These are phyloP conservation scores for Debaryomycetaceae sp. DNA, from an alignment of 1,139 yeast genomes.

Conservation along the genomic window DNA sequence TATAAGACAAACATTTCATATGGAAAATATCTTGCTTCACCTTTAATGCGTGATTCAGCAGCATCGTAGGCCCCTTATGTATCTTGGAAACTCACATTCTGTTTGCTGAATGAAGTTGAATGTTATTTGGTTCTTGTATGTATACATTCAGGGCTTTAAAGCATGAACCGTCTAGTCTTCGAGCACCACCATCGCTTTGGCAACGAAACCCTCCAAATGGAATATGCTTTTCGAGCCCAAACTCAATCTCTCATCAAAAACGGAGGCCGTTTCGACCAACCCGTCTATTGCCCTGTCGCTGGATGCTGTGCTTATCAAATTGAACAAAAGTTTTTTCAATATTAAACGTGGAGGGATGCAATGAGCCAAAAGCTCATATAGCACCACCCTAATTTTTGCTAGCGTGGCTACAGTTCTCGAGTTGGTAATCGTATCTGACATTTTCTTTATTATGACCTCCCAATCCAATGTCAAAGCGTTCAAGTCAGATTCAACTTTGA, in stretches of 20 bases:
- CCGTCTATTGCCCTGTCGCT: conserved; percentile 38
- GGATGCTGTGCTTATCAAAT: conserved; percentile 44
- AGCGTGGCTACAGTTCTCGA: conserved; percentile 70
- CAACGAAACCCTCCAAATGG: conserved; percentile 92
- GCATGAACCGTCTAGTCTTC: conserved; percentile 8
- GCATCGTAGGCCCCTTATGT: too few relatives aligned
- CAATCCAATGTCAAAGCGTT: conserved; percentile 65
- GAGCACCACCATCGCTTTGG: conserved; percentile 72
- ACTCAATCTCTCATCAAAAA: conserved; percentile 83
- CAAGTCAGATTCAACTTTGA: conserved; percentile 34
- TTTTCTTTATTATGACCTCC: conserved; percentile 69
- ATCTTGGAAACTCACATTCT: too few relatives aligned
- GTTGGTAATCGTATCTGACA: conserved; percentile 57
- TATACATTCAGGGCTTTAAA: background rate
- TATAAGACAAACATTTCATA: too few relatives aligned
- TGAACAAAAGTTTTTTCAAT: conserved; percentile 62
- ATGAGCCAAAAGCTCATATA: conserved; percentile 86
- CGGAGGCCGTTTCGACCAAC: conserved; percentile 66
- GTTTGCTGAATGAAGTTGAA: too few relatives aligned
- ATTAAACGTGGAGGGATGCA: conserved; percentile 86
- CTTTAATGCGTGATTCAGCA: too few relatives aligned
- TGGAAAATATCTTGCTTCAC: too few relatives aligned
- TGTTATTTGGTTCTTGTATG: too few relatives aligned
- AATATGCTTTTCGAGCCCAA: conserved; percentile 87
- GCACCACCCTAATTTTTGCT: conserved; percentile 66